These are phyloP conservation scores for Smittium mucronatum DNA, from an alignment of 371 early-diverging fungal species.

Conservation along the genomic window DNA sequence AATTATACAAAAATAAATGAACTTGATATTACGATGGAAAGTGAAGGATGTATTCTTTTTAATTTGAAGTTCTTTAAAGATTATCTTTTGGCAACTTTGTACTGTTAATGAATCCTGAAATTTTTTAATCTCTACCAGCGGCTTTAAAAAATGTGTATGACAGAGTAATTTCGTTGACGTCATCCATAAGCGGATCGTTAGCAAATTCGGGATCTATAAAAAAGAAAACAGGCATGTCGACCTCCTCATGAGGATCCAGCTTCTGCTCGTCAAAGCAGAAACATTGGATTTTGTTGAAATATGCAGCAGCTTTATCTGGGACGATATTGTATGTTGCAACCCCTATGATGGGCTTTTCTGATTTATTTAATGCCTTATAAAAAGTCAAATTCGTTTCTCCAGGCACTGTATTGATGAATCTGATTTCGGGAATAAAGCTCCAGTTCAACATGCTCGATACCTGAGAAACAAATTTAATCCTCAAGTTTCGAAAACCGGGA, in stretches of 20 bases:
- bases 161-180: slow-evolving; percentile 82
- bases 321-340: slow-evolving; percentile 94
- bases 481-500: slow-evolving; percentile 47
- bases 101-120: too few species aligned
- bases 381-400: slow-evolving; percentile 96
- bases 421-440: slow-evolving; percentile 81
- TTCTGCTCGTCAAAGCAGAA: slow-evolving; percentile 98
- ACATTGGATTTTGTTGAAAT: slow-evolving; percentile 98
- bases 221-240: slow-evolving; percentile 99
- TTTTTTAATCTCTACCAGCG: slow-evolving; percentile 21
- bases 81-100: too few species aligned
- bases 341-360: slow-evolving; percentile 87
- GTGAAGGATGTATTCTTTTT: too few species aligned
- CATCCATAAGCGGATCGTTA: slow-evolving; percentile 89
- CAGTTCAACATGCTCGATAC: slow-evolving; percentile 73
- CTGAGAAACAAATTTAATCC: slow-evolving; percentile 72
- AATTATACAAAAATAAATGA: too few species aligned
- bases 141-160: slow-evolving; percentile 89
- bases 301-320: slow-evolving; percentile 79
- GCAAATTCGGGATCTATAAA: slow-evolving; percentile 95
- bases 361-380: slow-evolving; percentile 84
- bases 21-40: too few species aligned
- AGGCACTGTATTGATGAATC: slow-evolving; percentile 71
- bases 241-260: slow-evolving; percentile 77
- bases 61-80: too few species aligned